Evolutionary conservation across 208 protist species (phyloP).

Genomic region (Trypanosoma theileri): DNA sequence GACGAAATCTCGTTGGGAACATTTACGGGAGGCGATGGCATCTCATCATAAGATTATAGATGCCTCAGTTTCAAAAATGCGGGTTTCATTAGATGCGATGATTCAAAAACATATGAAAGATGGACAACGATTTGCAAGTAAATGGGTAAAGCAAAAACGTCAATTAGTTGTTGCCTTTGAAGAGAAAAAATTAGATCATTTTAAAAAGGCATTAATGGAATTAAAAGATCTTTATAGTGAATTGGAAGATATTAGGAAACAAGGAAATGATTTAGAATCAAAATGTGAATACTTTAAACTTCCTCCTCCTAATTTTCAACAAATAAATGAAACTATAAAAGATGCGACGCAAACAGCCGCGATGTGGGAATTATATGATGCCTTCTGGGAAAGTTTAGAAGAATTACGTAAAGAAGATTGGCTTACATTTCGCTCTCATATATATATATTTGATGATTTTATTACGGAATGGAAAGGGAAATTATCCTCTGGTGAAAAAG

Average conservation of each 20-base stretch:
- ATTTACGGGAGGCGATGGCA: constrained; percentile 87
- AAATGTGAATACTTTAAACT: constrained; percentile 94
- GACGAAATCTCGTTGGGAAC: constrained; percentile 89
- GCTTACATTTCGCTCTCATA: constrained; percentile 93
- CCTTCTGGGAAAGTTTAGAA: constrained; percentile 70
- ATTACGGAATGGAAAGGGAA: constrained; percentile 81
- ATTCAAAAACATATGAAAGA: constrained; percentile 88
- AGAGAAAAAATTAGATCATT: constrained; percentile 56
- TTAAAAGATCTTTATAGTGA: constrained; percentile 87
- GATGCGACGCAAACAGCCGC: constrained; percentile 65
- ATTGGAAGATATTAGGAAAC: constrained; percentile 70
- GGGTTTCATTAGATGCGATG: constrained; percentile 77
- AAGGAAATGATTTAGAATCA: constrained; percentile 62
- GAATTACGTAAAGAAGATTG: constrained; percentile 90
- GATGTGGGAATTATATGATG: constrained; percentile 89
- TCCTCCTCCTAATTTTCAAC: constrained; percentile 70
- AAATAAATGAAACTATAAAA: constrained; percentile 50
- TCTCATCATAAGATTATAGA: constrained; percentile 92
- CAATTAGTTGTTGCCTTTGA: constrained; percentile 61
- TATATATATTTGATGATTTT: constrained; percentile 94
- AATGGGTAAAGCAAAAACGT: constrained; percentile 90
- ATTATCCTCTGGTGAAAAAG: constrained; percentile 22
- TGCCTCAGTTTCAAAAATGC: constrained; percentile 87
- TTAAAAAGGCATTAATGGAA: constrained; percentile 46
- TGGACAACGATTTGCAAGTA: constrained; percentile 85